Percentiles rank a stretch among this genome's conserved stretches.
Evolutionary conservation across 2,329 filamentous ascomycete species (phyloP).

Genomic region (Scytalidium lignicola): DNA sequence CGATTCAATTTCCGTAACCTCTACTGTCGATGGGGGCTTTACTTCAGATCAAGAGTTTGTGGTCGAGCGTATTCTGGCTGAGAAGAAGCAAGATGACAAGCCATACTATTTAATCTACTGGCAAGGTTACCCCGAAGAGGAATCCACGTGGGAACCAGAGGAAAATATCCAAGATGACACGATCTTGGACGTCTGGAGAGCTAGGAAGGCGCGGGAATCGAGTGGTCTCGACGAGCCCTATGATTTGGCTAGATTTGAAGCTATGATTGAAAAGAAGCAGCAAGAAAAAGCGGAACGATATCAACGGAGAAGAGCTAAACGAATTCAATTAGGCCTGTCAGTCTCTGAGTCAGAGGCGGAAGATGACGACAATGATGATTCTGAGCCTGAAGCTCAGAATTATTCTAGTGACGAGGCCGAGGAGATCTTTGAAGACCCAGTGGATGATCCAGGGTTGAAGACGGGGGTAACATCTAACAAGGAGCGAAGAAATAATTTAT

Average conservation of each 20-base stretch:
- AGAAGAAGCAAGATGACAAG: constrained; percentile 32
- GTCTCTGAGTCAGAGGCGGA: constrained; percentile 11
- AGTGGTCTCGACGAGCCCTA: constrained; percentile 15
- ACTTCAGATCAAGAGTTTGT: constrained; percentile 24
- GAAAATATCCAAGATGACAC: constrained; percentile 33
- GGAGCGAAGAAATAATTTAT: neutral
- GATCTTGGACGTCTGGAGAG: constrained; percentile 30
- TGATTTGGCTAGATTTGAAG: constrained; percentile 16
- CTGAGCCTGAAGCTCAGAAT: constrained; percentile 7
- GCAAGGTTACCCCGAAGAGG: constrained; percentile 52
- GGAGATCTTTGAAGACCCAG: constrained; percentile 6
- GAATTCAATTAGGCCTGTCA: constrained; percentile 9
- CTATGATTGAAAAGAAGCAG: constrained; percentile 1
- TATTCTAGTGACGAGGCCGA: constrained; percentile 23
- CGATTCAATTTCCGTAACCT: constrained; percentile 51
- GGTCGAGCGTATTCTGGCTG: constrained; percentile 45
- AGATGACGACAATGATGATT: constrained; percentile 12
- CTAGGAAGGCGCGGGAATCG: constrained; percentile 13
- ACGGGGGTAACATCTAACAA: constrained; percentile 5
- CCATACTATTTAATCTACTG: constrained; percentile 58
- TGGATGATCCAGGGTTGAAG: constrained; percentile 6
- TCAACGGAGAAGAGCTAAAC: constrained; percentile 15
- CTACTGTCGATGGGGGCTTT: constrained; percentile 30
- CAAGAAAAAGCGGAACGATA: constrained; percentile 14
- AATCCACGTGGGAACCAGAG: constrained; percentile 49